phyloP scores from a whole-genome alignment of 1,139 yeast genomes.

The Suhomyces wounanorum region DNA sequence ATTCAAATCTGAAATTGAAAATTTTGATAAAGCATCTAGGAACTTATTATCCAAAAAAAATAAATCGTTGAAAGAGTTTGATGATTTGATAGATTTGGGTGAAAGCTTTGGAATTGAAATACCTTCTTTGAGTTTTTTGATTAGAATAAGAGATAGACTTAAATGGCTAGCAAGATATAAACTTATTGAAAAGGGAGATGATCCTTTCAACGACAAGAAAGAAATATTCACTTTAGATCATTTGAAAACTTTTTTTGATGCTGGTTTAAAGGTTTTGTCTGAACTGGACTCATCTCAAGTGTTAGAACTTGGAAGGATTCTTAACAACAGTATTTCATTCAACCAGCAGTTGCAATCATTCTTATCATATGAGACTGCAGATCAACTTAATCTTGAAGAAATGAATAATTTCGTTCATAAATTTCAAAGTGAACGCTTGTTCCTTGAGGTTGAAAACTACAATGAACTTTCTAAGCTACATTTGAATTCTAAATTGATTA shows the following conservation, averaged over 20 bases:
- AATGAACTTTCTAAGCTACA: constrained; percentile 32
- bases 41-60: constrained; percentile 30
- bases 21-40: constrained; percentile 54
- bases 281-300: constrained; percentile 24
- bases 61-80: constrained; percentile 39
- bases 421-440: constrained; percentile 29
- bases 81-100: constrained; percentile 54
- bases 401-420: constrained; percentile 28
- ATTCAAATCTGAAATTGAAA: constrained; percentile 54
- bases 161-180: constrained; percentile 50
- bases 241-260: constrained; percentile 36
- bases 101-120: constrained; percentile 59
- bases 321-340: constrained; percentile 32
- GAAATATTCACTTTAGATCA: constrained; percentile 41
- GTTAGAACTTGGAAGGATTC: constrained; percentile 26
- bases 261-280: constrained; percentile 43
- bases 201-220: constrained; percentile 42
- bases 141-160: constrained; percentile 48
- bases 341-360: constrained; percentile 31
- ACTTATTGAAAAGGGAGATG: constrained; percentile 41
- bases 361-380: constrained; percentile 27
- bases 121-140: constrained; percentile 52
- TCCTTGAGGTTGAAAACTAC: constrained; percentile 30
- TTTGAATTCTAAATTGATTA: constrained; percentile 25
- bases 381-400: constrained; percentile 25